Conservation (phyloP, 2,329 filamentous ascomycete genomes). For the Cladosporium sp. region DNA sequence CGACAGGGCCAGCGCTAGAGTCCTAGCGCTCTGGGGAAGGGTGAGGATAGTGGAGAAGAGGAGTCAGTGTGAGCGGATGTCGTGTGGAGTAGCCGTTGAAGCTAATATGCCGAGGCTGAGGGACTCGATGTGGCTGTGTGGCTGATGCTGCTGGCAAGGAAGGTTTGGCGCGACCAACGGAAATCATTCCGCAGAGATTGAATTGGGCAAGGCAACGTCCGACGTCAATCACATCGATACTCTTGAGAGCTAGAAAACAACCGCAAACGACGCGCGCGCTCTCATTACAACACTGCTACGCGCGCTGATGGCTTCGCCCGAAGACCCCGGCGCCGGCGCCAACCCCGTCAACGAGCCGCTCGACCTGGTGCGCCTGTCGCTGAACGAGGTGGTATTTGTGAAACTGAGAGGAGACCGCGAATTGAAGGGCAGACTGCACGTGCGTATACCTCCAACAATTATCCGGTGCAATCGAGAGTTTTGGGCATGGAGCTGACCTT, state of each 20-base stretch:
- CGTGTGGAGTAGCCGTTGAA: neutral
- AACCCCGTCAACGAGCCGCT: constrained; percentile 76
- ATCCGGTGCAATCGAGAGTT: no score
- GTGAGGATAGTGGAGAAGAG: constrained; percentile 8
- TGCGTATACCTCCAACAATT: no score
- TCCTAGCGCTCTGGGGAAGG: constrained; percentile 10
- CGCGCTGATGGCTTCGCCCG: constrained; percentile 71
- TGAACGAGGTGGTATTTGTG: constrained; percentile 96
- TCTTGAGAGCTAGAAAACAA: neutral
- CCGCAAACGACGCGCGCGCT: neutral
- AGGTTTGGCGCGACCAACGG: neutral
- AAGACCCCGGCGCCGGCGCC: constrained; percentile 54
- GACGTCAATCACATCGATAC: neutral
- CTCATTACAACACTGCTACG: constrained; percentile 7
- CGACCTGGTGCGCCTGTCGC: constrained; percentile 87
- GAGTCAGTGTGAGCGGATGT: neutral
- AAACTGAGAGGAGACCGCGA: constrained; percentile 95
- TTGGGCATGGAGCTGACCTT: no score
- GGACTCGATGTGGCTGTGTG: no score
- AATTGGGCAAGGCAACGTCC: neutral
- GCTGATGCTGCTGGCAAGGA: neutral
- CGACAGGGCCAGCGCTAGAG: constrained; percentile 5
- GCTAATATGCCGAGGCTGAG: no score
- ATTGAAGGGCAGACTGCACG: constrained; percentile 90
- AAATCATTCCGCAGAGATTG: neutral